Conservation (phyloP, 495 filamentous ascomycete species). For the Xanthoparmelia taractica region DNA sequence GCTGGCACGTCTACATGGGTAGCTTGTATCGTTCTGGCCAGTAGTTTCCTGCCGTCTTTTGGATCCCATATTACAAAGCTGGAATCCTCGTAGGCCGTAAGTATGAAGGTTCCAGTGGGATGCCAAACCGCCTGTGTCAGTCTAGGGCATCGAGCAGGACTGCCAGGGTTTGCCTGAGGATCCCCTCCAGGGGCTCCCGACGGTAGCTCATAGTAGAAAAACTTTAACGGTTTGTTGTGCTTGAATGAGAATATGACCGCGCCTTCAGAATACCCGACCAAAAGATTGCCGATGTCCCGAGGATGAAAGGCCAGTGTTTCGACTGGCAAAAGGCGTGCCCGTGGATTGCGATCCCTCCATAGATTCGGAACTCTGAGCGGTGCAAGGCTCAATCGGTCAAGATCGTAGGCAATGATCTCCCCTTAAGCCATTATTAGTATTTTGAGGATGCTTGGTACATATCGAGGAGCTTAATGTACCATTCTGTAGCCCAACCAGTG, state of each 20-base stretch:
- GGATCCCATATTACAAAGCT: slow-evolving; percentile 91
- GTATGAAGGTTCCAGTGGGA: slow-evolving; percentile 83
- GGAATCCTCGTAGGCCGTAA: slow-evolving; percentile 82
- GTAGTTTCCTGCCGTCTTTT: slow-evolving; percentile 78
- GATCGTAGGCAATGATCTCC: slow-evolving; percentile 81
- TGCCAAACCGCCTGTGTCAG: slow-evolving; percentile 85
- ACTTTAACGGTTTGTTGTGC: slow-evolving; percentile 66
- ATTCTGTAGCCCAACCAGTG: slow-evolving; percentile 65
- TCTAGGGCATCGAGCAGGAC: slow-evolving; percentile 53
- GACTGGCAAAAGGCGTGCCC: slow-evolving; percentile 49
- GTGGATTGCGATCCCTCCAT: slow-evolving; percentile 60
- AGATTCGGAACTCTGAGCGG: slow-evolving; percentile 76
- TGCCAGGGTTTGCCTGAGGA: slow-evolving; percentile 43
- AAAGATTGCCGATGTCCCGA: slow-evolving; percentile 80
- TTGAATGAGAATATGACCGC: slow-evolving; percentile 90
- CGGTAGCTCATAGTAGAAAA: slow-evolving; percentile 75
- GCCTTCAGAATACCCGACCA: slow-evolving; percentile 82
- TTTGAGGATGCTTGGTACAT: background rate
- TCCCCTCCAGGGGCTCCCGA: slow-evolving; percentile 84
- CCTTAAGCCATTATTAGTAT: slow-evolving; percentile 36
- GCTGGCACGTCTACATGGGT: slow-evolving; percentile 60
- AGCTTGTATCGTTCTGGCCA: slow-evolving; percentile 71
- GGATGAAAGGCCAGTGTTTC: slow-evolving; percentile 81
- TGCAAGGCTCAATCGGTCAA: slow-evolving; percentile 70
- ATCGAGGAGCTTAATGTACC: slow-evolving; percentile 37